Conservation (phyloP, 345 rosid species). For the Salix udensis region DNA sequence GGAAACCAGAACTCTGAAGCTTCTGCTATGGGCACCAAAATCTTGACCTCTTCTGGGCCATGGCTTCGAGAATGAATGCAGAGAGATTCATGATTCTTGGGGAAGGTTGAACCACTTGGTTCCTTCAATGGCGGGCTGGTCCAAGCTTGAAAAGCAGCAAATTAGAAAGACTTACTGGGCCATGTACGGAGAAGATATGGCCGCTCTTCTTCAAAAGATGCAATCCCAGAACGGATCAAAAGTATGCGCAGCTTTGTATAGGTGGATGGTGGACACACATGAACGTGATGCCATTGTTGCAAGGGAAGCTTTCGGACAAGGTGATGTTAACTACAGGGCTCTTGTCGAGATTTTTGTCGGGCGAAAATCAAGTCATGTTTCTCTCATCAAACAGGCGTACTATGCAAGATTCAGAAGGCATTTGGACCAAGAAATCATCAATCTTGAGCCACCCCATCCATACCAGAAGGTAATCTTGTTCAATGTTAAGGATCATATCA, state of each 20-base stretch:
- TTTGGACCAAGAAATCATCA: conserved; percentile 53
- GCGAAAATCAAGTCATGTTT: conserved; percentile 57
- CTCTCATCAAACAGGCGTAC: conserved; percentile 51
- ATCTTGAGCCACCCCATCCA: conserved; percentile 56
- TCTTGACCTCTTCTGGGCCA: conserved; percentile 21
- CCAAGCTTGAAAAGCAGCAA: conserved; percentile 31
- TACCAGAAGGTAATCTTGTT: conserved; percentile 46
- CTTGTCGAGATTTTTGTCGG: conserved; percentile 57
- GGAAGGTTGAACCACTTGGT: conserved; percentile 25
- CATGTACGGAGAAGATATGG: conserved; percentile 44
- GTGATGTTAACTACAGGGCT: conserved; percentile 31
- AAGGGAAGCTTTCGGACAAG: conserved; percentile 43
- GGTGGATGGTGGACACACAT: conserved; percentile 46
- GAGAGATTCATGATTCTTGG: conserved; percentile 48
- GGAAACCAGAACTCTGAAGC: background rate
- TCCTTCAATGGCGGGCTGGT: conserved; percentile 28
- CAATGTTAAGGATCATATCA: background rate
- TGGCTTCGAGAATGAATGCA: conserved; percentile 43
- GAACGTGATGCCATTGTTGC: conserved; percentile 54
- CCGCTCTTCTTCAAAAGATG: conserved; percentile 16
- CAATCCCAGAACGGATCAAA: conserved; percentile 8
- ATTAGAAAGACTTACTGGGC: conserved; percentile 37
- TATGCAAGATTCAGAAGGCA: conserved; percentile 39
- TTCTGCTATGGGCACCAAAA: conserved; percentile 31
- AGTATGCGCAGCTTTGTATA: conserved; percentile 28